Base-by-base conservation (phyloP, 2,329 filamentous ascomycete genomes). In the Capronia americana region DNA sequence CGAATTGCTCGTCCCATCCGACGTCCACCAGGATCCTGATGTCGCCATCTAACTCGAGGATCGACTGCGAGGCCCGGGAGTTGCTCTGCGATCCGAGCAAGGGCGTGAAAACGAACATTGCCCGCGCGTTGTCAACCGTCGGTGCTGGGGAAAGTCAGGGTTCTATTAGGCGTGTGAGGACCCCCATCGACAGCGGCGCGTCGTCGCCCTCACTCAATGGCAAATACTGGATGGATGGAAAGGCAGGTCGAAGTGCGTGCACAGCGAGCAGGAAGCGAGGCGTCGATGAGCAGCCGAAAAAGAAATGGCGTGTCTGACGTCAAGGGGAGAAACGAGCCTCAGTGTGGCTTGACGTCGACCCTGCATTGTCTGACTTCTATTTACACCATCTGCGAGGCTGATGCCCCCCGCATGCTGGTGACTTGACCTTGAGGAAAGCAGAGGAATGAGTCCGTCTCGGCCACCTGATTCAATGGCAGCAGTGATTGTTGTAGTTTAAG, bases 41-140 rank as follows among this genome's bases (percentile, higher is more conserved):
- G 66, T 94, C 95, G 70, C 94, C 94, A 81, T 99, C 95, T 63
- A 99, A 90, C 82, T 98, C 94, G 56, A 99, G 84, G 41, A 99
- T 87, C n/a, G 95, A 98, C 78, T 97, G 93, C 70, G 93, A 96
- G 51, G 94, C 93, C 65, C 89, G 85, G 71, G 91, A 87, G 4
- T 77, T 77, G 59, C 92, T 93, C 75, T 96, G 92, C 68, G 95
- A 94, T 77, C 95, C 95, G 73, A 97, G 89, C 65, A 99, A 84
- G 55, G 95, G 89, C 75, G 91, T 96, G 80, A 98, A 97, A 71
- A 91, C 96, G 84, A 99, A 98, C 95, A 99, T 99, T 51, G 20
- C 41, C 41, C 41, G 26, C 61, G 61, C 60, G 68, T 56, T 32
- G 26, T 23, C 14, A 28, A 46, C 26, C 12, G 26, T 8, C 5